A percentile compares a stretch with the other conserved stretches of the same genome.
Conservation (phyloP, 169 alveolate species). For the Cryptosporidium baileyi region DNA sequence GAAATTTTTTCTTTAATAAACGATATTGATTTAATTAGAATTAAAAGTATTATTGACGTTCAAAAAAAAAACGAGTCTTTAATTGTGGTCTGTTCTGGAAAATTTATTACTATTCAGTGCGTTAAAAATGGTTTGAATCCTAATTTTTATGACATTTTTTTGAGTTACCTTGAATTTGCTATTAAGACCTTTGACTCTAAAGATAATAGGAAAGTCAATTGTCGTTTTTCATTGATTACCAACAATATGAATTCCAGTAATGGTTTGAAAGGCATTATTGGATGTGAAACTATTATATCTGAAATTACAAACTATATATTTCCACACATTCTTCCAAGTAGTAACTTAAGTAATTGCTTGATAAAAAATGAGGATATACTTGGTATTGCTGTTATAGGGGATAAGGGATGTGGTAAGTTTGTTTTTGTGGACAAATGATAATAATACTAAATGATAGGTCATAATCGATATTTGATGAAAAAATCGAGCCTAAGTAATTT, state of each 20-base stretch:
- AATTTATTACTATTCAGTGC: neutral
- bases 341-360: neutral
- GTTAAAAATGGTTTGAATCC: neutral
- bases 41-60: neutral
- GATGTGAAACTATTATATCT: neutral
- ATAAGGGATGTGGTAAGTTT: slow-evolving; percentile 64
- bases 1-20: neutral
- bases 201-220: neutral
- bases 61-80: neutral
- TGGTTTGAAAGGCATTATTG: neutral
- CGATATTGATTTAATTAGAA: slow-evolving; percentile 7
- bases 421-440: slow-evolving; percentile 1
- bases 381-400: slow-evolving; percentile 14
- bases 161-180: neutral
- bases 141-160: neutral
- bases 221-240: neutral
- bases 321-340: neutral
- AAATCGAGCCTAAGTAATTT: slow-evolving; percentile 34
- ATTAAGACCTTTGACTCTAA: neutral
- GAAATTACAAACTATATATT: neutral
- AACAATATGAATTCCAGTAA: neutral
- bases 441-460: slow-evolving; percentile 61
- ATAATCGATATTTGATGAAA: slow-evolving; percentile 25
- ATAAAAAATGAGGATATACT: neutral
- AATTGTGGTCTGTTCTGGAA: neutral